Percentiles rank a stretch among this genome's conserved stretches.
Conservation (phyloP, 305 asterid genomes). For the Andrographis paniculata region DNA sequence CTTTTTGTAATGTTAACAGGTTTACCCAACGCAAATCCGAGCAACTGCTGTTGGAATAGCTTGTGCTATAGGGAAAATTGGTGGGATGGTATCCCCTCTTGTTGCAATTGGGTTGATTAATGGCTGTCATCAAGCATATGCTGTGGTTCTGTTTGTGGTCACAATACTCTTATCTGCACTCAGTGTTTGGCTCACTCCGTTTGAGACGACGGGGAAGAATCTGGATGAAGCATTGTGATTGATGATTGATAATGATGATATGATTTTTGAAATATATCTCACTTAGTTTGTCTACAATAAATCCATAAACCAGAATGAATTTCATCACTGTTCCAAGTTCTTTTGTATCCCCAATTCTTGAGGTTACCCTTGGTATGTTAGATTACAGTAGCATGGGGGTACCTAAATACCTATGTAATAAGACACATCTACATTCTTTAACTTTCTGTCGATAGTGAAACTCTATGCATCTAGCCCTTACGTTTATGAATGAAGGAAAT, state of each 20-base stretch:
- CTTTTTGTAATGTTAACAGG: constrained; percentile 28
- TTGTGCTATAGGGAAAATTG: constrained; percentile 54
- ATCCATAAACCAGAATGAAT: neutral
- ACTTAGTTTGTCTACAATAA: neutral
- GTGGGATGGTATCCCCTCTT: constrained; percentile 86
- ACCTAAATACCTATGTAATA: too few species aligned
- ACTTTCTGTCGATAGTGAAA: too few species aligned
- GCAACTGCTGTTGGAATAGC: constrained; percentile 64
- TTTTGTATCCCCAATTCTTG: too few species aligned
- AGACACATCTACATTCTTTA: too few species aligned
- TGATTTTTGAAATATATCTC: neutral
- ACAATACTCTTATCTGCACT: constrained; percentile 43
- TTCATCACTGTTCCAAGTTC: neutral
- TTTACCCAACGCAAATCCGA: constrained; percentile 71
- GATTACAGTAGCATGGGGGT: too few species aligned
- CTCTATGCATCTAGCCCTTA: too few species aligned
- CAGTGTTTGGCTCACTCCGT: constrained; percentile 44
- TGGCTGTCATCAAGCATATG: constrained; percentile 54
- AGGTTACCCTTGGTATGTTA: too few species aligned
- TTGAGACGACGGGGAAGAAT: constrained; percentile 61
- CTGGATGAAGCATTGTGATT: constrained; percentile 28
- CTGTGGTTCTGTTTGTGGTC: constrained; percentile 48
- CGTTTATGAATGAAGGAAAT: neutral
- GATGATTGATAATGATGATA: constrained; percentile 1
- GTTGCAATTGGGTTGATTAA: constrained; percentile 68